Conservation (phyloP, 306 rosid genomes). For the Erythrophleum fordii region DNA sequence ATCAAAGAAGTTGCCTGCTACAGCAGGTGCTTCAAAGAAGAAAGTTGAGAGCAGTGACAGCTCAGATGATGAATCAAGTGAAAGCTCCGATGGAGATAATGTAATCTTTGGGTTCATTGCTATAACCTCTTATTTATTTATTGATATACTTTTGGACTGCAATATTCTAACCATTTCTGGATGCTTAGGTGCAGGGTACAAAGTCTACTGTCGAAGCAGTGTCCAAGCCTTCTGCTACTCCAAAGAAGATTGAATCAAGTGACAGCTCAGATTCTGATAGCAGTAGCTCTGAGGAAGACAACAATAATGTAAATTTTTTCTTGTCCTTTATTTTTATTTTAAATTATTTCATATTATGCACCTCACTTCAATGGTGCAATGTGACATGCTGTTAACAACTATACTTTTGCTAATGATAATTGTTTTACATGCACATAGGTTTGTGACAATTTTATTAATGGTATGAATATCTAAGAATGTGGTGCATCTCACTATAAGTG, state of each 20-base stretch:
- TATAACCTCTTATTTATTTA: not conserved
- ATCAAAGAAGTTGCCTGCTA: conserved; percentile 27
- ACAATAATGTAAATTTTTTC: conserved; percentile 24
- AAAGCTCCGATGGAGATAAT: conserved; percentile 44
- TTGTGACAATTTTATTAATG: not conserved
- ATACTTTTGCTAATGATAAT: no score
- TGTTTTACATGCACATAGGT: not conserved
- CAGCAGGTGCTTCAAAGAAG: conserved; percentile 22
- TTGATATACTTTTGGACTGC: not conserved
- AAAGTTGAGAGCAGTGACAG: conserved; percentile 37
- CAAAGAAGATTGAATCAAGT: conserved; percentile 41
- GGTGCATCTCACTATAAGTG: not conserved
- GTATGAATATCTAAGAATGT: not conserved
- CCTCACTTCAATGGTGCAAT: no score
- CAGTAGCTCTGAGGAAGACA: conserved; percentile 55
- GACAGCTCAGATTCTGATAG: conserved; percentile 60
- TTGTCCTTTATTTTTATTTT: not conserved
- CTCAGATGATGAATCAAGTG: conserved; percentile 49
- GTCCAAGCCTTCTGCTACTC: conserved; percentile 40
- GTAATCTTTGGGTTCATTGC: conserved; percentile 16
- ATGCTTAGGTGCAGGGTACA: conserved; percentile 39
- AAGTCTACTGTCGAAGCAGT: conserved; percentile 37
- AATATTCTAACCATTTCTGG: not conserved
- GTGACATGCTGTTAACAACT: no score
- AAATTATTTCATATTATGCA: not conserved